Evolutionary conservation across 495 filamentous ascomycete genomes (phyloP).

Genomic region (Echria macrotheca): DNA sequence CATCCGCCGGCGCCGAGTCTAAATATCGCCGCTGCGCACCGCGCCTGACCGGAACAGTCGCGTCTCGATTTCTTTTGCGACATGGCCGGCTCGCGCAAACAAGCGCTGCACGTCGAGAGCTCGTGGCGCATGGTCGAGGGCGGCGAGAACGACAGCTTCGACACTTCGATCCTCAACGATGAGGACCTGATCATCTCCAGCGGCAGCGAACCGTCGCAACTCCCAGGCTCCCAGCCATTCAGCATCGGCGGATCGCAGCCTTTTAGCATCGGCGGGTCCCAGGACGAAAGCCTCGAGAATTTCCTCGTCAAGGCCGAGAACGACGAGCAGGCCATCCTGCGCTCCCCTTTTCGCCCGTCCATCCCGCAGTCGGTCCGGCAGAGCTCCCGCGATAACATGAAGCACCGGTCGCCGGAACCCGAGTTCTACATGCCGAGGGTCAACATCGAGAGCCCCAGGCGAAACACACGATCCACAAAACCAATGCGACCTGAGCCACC

Average conservation of each 20-base stretch:
- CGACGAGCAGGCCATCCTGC: constrained; percentile 39
- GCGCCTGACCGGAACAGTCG: too few species aligned
- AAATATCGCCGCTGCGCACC: constrained; percentile 6
- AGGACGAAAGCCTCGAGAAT: constrained; percentile 41
- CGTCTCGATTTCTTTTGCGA: too few species aligned
- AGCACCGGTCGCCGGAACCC: constrained; percentile 29
- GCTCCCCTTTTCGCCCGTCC: constrained; percentile 41
- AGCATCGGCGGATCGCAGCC: constrained; percentile 27
- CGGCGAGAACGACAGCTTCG: constrained; percentile 47
- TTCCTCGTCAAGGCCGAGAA: constrained; percentile 37
- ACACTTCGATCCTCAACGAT: constrained; percentile 39
- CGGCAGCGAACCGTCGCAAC: constrained; percentile 33
- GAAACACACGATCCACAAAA: constrained; percentile 22
- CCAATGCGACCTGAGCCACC: constrained; percentile 17
- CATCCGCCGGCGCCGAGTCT: constrained; percentile 2
- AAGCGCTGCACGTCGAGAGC: constrained; percentile 31
- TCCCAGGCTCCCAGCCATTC: constrained; percentile 29
- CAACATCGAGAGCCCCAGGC: constrained; percentile 27
- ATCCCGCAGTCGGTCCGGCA: constrained; percentile 33
- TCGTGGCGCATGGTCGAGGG: constrained; percentile 49
- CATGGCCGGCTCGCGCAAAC: constrained; percentile 16
- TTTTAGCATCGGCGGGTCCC: constrained; percentile 35
- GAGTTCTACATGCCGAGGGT: constrained; percentile 41
- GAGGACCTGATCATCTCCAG: constrained; percentile 33
- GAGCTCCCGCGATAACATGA: constrained; percentile 26